Evolutionary conservation across 768 basidiomycete genomes (phyloP).

Genomic region (Bullera alba): DNA sequence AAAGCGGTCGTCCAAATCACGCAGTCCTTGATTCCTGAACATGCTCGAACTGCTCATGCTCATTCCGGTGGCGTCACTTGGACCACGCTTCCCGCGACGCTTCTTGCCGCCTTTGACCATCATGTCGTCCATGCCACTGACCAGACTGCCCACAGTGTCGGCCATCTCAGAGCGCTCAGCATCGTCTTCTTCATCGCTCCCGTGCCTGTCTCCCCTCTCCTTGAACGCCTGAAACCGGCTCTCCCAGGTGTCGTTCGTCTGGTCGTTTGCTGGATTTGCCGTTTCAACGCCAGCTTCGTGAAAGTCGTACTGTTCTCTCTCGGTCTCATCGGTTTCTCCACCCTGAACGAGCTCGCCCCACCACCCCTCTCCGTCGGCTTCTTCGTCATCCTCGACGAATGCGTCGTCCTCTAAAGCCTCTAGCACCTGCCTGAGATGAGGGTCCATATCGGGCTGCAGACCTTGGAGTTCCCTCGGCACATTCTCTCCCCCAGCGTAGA

Average conservation of each 20-base stretch:
- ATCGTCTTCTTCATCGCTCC: slow-evolving; percentile 41
- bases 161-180: slow-evolving; percentile 49
- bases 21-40: slow-evolving; percentile 81
- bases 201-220: slow-evolving; percentile 38
- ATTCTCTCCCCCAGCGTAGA: slow-evolving; percentile 57
- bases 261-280: slow-evolving; percentile 1
- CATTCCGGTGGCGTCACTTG: slow-evolving; percentile 84
- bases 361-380: slow-evolving; percentile 43
- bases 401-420: slow-evolving; percentile 95
- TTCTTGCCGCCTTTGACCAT: slow-evolving; percentile 72
- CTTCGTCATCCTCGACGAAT: slow-evolving; percentile 56
- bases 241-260: slow-evolving; percentile 60
- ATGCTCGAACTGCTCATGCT: slow-evolving; percentile 97
- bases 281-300: slow-evolving; percentile 38
- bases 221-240: slow-evolving; percentile 72
- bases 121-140: slow-evolving; percentile 50
- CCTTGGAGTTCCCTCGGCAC: slow-evolving; percentile 78
- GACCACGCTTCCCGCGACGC: slow-evolving; percentile 57
- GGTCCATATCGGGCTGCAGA: slow-evolving; percentile 93
- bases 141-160: slow-evolving; percentile 74
- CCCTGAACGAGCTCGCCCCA: slow-evolving; percentile 35
- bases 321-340: slow-evolving; percentile 31
- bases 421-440: slow-evolving; percentile 80
- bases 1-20: slow-evolving; percentile 85
- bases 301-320: slow-evolving; percentile 35